These are phyloP conservation scores for Celoporthe dispersa DNA, from an alignment of 2,329 filamentous ascomycete genomes.

Conservation along the genomic window DNA sequence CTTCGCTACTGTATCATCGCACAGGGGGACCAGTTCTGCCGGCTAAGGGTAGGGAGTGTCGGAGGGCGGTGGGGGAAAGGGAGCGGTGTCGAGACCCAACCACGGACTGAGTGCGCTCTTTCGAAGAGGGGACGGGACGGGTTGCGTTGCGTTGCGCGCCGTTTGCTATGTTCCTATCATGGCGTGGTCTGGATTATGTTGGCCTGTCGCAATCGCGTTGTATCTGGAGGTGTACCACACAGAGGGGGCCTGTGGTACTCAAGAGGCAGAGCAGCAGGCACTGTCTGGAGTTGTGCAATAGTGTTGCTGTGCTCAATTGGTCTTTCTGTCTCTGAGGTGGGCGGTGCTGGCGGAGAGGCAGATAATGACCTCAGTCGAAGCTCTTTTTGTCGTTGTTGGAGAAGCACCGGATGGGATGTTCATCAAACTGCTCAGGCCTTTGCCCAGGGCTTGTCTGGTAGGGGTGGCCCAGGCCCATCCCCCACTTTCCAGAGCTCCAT, in stretches of 20 bases:
- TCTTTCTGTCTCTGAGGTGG: neutral
- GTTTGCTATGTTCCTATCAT: slow-evolving; percentile 17
- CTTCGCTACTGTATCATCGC: slow-evolving; percentile 46
- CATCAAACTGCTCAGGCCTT: neutral
- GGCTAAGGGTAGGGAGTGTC: neutral
- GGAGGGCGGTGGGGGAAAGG: slow-evolving; percentile 15
- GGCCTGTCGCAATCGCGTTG: neutral
- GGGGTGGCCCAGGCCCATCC: neutral
- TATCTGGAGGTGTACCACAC: neutral
- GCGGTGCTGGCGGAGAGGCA: neutral
- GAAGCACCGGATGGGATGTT: neutral
- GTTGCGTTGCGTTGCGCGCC: slow-evolving; percentile 1
- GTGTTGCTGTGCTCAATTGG: neutral
- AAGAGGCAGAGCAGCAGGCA: neutral
- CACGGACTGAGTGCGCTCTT: neutral
- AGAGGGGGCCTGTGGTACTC: neutral
- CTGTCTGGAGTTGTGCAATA: neutral
- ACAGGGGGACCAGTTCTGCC: slow-evolving; percentile 21
- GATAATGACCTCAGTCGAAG: neutral
- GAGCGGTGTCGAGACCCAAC: neutral
- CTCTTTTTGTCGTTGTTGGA: neutral
- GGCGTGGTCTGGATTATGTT: neutral
- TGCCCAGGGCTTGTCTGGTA: slow-evolving; percentile 4
- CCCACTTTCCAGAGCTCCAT: slow-evolving; percentile 7
- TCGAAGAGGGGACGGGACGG: neutral